Conservation (phyloP, 1,284 basidiomycete genomes). For the Volvariella surrecta region DNA sequence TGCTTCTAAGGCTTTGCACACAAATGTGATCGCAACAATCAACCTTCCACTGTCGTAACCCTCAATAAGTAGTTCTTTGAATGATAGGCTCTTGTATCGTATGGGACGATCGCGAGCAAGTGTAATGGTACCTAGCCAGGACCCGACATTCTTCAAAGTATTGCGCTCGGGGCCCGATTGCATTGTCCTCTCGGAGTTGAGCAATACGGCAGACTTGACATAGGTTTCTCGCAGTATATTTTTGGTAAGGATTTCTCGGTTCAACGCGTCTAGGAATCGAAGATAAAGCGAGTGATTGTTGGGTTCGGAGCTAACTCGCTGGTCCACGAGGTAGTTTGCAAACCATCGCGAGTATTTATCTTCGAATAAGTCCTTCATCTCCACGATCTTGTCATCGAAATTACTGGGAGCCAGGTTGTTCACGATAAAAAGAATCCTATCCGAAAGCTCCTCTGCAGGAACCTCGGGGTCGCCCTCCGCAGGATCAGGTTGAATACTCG, state of each 20-base stretch:
- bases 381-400: constrained; percentile 79
- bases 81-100: constrained; percentile 87
- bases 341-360: constrained; percentile 90
- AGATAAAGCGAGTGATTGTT: constrained; percentile 97
- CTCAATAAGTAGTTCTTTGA: constrained; percentile 95
- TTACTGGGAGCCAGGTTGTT: constrained; percentile 97
- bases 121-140: constrained; percentile 94
- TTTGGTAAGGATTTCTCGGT: constrained; percentile 55
- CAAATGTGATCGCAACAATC: constrained; percentile 95
- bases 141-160: constrained; percentile 88
- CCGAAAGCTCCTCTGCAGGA: constrained; percentile 85
- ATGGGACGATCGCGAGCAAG: constrained; percentile 90
- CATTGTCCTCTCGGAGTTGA: constrained; percentile 91
- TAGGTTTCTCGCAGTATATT: constrained; percentile 93
- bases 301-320: constrained; percentile 92
- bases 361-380: constrained; percentile 78
- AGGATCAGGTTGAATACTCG: constrained; percentile 61
- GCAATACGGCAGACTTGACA: constrained; percentile 74
- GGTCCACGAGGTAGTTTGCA: constrained; percentile 94
- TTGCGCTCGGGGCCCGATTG: constrained; percentile 81
- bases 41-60: constrained; percentile 91
- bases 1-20: constrained; percentile 94
- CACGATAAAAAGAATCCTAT: constrained; percentile 95
- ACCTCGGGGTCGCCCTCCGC: constrained; percentile 52
- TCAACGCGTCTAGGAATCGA: constrained; percentile 83